Conservation (phyloP, 1,284 basidiomycete species). For the Vanrija humicola region DNA sequence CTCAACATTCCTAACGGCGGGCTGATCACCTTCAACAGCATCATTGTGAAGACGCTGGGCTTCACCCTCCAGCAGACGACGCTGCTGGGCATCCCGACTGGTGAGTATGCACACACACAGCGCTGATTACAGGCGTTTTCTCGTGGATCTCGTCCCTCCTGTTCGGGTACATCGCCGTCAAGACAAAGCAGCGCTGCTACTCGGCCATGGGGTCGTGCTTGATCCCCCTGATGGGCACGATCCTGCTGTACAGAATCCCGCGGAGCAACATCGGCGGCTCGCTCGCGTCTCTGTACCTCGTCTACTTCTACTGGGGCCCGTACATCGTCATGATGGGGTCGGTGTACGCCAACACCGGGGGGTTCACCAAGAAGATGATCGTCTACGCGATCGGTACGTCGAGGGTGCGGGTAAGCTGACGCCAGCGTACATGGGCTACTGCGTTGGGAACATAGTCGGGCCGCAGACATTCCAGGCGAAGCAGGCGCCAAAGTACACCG, state of each 20-base stretch:
- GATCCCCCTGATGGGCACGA: neutral
- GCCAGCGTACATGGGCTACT: constrained; percentile 25
- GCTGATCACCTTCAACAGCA: constrained; percentile 21
- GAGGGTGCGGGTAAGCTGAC: constrained; percentile 19
- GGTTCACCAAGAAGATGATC: constrained; percentile 7
- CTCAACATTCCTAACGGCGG: constrained; percentile 20
- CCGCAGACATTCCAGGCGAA: constrained; percentile 28
- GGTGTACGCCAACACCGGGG: neutral
- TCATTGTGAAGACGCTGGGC: constrained; percentile 20
- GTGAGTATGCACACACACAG: no score
- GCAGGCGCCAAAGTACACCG: constrained; percentile 24
- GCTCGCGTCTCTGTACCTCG: constrained; percentile 23
- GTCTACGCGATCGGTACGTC: constrained; percentile 27
- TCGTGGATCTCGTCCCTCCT: constrained; percentile 29
- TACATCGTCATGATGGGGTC: constrained; percentile 8
- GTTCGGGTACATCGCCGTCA: constrained; percentile 21
- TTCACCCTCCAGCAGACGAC: constrained; percentile 25
- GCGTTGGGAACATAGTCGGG: constrained; percentile 24
- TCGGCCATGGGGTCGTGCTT: neutral
- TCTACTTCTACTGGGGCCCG: constrained; percentile 25
- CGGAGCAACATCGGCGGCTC: constrained; percentile 25
- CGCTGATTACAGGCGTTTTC: constrained; percentile 21
- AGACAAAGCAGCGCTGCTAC: constrained; percentile 8
- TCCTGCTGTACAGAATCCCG: constrained; percentile 25
- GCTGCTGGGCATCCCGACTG: constrained; percentile 33